Base-by-base conservation (phyloP, 495 filamentous ascomycete genomes). In the Neurospora sp. region DNA sequence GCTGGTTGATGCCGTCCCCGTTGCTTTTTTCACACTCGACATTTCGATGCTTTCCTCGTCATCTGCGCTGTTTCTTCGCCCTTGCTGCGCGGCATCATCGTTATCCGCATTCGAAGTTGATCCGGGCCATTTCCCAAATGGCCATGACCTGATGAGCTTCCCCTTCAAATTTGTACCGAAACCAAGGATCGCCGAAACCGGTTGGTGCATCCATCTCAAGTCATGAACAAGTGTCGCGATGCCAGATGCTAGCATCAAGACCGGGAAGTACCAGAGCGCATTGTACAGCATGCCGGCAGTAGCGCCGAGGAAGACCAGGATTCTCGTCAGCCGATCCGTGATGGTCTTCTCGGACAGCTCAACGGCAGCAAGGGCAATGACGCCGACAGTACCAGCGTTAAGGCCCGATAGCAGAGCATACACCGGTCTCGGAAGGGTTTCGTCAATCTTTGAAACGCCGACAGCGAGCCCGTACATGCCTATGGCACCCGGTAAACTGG, bases 261-360 rank as follows among this genome's bases (percentile, higher is more conserved):
- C 78, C 0, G 93, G 93, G 75, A 94, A 95, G 77, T 94, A 96
- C 93, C 92, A 96, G 0, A 94, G 81, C 0, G 92, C 89, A 72
- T 88, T 93, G 75, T 95, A 94, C 54, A 91, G 85, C 79, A 95
- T 81, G 7, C 92, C 93, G 0, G 90, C 91, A 4, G 86, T 83
- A 27, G 84, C 93, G 18, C 88, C 88, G n/a, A 93, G 77, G 72
- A 93, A 89, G 1, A 96, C 89, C 1, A 94, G 75, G 14, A 92
- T 84, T 1, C 93, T 82, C 0, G 92, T 90, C 39, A 94, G 44
- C 69, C 84, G 85, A 75, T 96, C 93, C 0, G 88, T 93, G 75
- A 96, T 92, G 5, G 92, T 89, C 78, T 93, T 92, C 23, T 90
- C 83, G 0, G 91, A 87, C 1, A 96, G 86, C 78, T 93, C 88